A percentile compares a stretch with the other conserved stretches of the same genome.
These are phyloP conservation scores for Prunus mongolica DNA, from an alignment of 306 rosid genomes.

Conservation along the genomic window DNA sequence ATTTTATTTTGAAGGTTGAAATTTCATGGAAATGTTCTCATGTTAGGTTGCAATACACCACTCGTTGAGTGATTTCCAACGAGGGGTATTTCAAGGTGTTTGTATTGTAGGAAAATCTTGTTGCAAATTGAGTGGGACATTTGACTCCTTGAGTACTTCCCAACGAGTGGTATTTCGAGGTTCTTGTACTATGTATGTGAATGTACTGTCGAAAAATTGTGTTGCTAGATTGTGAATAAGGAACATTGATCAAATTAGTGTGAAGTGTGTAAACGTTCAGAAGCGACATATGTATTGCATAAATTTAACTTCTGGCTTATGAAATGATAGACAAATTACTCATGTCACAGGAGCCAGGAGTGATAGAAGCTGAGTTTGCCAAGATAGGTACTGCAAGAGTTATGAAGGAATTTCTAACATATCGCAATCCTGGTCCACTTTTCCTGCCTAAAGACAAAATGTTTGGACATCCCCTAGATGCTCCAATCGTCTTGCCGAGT, in stretches of 20 bases:
- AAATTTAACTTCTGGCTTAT: background rate
- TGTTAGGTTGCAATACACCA: no score
- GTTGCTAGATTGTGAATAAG: background rate
- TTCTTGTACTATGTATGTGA: no score
- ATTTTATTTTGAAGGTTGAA: no score
- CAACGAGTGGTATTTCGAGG: no score
- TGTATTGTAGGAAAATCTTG: no score
- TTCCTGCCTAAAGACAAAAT: slow-evolving; percentile 51
- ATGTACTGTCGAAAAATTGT: no score
- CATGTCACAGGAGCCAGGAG: slow-evolving; percentile 56
- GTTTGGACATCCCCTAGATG: slow-evolving; percentile 38
- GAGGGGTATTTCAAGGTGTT: no score
- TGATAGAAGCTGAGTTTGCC: slow-evolving; percentile 69
- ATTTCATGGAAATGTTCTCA: no score
- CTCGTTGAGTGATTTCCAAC: no score
- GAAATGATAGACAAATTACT: background rate
- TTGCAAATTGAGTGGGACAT: no score
- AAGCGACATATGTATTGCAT: background rate
- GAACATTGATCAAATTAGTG: background rate
- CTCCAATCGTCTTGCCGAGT: slow-evolving; percentile 52
- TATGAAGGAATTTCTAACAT: slow-evolving; percentile 52
- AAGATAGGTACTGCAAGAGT: slow-evolving; percentile 60
- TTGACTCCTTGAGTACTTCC: no score
- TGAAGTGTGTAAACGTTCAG: no score
- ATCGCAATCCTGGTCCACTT: slow-evolving; percentile 56